phyloP scores from a whole-genome alignment of 2,329 filamentous ascomycete species.

The Lecanicillium sp. region DNA sequence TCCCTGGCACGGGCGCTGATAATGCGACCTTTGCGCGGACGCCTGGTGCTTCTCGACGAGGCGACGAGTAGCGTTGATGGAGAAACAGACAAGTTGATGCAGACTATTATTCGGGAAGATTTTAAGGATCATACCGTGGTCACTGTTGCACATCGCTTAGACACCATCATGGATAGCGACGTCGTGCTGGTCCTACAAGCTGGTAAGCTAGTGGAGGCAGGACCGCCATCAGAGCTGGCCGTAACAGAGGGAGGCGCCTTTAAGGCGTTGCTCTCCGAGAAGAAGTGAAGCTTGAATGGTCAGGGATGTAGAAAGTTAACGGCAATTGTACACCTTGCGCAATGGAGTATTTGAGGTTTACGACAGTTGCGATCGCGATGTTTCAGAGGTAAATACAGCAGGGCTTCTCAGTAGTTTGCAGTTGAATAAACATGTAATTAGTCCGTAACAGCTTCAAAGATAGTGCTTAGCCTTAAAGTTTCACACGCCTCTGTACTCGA shows the following conservation, averaged over 20 bases:
- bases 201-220: background rate
- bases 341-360: too few relatives aligned
- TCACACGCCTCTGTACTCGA: too few relatives aligned
- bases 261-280: background rate
- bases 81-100: constrained; percentile 6
- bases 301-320: too few relatives aligned
- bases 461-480: too few relatives aligned
- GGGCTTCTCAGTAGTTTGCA: too few relatives aligned
- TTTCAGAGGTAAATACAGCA: too few relatives aligned
- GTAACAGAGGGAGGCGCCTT: background rate
- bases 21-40: constrained; percentile 4
- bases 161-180: constrained; percentile 6
- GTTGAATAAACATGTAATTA: too few relatives aligned
- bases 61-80: constrained; percentile 5
- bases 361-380: too few relatives aligned
- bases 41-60: constrained; percentile 12
- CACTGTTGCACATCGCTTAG: constrained; percentile 3
- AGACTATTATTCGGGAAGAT: constrained; percentile 6
- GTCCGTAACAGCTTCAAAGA: too few relatives aligned
- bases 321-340: too few relatives aligned
- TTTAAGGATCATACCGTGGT: constrained; percentile 9
- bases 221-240: background rate
- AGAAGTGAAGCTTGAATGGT: too few relatives aligned
- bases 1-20: constrained; percentile 2
- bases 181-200: background rate